Evolutionary conservation across 2,329 filamentous ascomycete species (phyloP).

Genomic region (Aspergillus fumigatiaffinis): DNA sequence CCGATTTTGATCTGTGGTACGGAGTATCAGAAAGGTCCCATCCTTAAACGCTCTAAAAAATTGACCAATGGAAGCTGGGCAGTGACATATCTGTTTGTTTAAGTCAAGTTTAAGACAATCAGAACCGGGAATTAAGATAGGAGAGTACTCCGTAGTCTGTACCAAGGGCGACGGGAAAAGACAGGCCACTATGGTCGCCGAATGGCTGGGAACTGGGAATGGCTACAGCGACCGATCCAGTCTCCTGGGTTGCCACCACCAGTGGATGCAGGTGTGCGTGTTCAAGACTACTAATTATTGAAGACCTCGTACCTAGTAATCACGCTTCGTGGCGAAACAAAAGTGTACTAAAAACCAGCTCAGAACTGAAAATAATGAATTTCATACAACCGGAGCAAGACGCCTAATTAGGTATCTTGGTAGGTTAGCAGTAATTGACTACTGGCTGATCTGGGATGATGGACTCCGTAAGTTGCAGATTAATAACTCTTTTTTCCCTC

Average conservation of each 20-base stretch:
- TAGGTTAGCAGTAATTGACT: no score
- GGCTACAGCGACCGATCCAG: constrained; percentile 1
- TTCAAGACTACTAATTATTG: neutral
- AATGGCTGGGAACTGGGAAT: neutral
- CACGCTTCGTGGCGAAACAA: neutral
- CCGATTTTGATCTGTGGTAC: neutral
- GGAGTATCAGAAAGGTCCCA: no score
- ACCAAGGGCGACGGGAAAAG: neutral
- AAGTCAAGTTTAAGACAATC: neutral
- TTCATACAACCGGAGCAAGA: neutral
- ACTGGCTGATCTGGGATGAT: no score
- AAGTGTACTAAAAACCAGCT: neutral
- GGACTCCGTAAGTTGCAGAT: neutral
- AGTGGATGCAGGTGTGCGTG: constrained; percentile 15
- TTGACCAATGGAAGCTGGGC: neutral
- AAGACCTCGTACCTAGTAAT: neutral
- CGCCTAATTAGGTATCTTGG: neutral
- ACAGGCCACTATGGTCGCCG: neutral
- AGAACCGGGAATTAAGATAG: neutral
- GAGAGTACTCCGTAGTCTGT: neutral
- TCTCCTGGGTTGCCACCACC: constrained; percentile 15
- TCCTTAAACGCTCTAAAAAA: neutral
- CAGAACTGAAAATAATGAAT: neutral
- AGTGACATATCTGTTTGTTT: neutral
- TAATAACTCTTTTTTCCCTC: neutral